Conservation (phyloP, 306 rosid genomes). For the Leucaena leucocephala region DNA sequence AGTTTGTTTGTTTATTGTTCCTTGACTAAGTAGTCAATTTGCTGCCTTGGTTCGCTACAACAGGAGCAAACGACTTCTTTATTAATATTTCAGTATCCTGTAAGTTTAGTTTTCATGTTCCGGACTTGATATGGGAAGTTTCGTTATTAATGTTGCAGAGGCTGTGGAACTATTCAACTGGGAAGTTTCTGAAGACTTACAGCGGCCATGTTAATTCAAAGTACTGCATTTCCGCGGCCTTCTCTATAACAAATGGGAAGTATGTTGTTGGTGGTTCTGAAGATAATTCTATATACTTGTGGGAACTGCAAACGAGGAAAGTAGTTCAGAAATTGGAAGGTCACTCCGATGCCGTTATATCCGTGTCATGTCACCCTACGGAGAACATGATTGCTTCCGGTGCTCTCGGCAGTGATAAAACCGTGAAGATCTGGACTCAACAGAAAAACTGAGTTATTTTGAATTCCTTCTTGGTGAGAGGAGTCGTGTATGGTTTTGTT, state of each 20-base stretch:
- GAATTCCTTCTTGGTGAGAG: conserved; percentile 17
- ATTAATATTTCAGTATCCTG: background rate
- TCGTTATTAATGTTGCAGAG: conserved; percentile 55
- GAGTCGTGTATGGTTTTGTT: background rate
- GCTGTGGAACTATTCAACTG: conserved; percentile 93
- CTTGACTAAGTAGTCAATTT: background rate
- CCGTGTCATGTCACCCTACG: conserved; percentile 86
- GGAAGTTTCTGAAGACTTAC: conserved; percentile 86
- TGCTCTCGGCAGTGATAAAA: conserved; percentile 85
- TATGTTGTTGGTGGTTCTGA: conserved; percentile 92
- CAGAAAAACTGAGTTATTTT: conserved; percentile 49
- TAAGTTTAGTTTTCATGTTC: conserved; percentile 2
- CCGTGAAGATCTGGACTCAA: conserved; percentile 92
- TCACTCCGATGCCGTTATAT: conserved; percentile 83
- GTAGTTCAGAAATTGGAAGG: conserved; percentile 92
- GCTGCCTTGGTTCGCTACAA: conserved; percentile 6
- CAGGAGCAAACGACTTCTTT: background rate
- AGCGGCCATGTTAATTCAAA: conserved; percentile 80
- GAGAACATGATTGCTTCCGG: conserved; percentile 94
- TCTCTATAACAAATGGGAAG: conserved; percentile 85
- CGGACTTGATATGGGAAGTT: too few relatives aligned
- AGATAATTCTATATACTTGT: conserved; percentile 74
- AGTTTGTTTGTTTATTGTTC: background rate
- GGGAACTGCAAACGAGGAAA: conserved; percentile 85
- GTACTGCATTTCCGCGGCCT: conserved; percentile 79